A percentile compares a stretch with the other conserved stretches of the same genome.
phyloP scores from a whole-genome alignment of 2,329 filamentous ascomycete species.

The Diatrype stigma region DNA sequence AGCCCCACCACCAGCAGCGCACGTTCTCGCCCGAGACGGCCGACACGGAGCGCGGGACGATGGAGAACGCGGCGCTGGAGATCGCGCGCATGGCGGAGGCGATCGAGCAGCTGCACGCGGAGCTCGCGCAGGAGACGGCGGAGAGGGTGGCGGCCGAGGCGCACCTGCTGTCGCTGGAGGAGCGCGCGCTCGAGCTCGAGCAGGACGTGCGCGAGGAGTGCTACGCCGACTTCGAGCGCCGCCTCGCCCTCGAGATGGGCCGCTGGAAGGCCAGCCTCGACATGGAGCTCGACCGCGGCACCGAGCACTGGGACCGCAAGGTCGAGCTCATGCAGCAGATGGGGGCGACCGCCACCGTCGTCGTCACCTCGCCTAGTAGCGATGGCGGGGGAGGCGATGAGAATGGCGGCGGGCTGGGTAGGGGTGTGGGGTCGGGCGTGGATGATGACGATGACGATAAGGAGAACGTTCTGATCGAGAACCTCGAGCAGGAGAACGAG shows the following conservation, averaged over 20 bases:
- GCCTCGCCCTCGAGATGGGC: slow-evolving; percentile 68
- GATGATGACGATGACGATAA: slow-evolving; percentile 48
- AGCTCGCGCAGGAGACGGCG: slow-evolving; percentile 67
- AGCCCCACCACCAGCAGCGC: slow-evolving; percentile 29
- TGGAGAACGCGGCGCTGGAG: slow-evolving; percentile 77
- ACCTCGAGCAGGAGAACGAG: slow-evolving; percentile 69
- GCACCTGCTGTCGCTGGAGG: slow-evolving; percentile 66
- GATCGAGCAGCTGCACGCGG: slow-evolving; percentile 67
- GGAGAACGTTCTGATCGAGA: slow-evolving; percentile 58
- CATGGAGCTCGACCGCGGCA: slow-evolving; percentile 72
- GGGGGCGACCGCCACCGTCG: slow-evolving; percentile 51
- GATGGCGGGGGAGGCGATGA: slow-evolving; percentile 32
- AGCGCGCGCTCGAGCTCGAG: slow-evolving; percentile 65
- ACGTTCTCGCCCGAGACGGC: slow-evolving; percentile 35
- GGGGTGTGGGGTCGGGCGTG: too few species aligned
- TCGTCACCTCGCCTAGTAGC: slow-evolving; percentile 31
- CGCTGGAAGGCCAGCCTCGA: slow-evolving; percentile 79
- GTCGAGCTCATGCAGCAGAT: slow-evolving; percentile 71
- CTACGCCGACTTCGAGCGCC: slow-evolving; percentile 77
- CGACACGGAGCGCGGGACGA: slow-evolving; percentile 60
- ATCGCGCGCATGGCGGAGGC: slow-evolving; percentile 76
- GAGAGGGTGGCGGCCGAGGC: slow-evolving; percentile 68
- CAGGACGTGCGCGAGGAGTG: slow-evolving; percentile 86
- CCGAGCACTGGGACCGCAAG: slow-evolving; percentile 86
- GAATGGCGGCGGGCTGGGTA: slow-evolving; percentile 38